Evolutionary conservation across 2,329 filamentous ascomycete genomes (phyloP), one percentile per base, ranked within the genome.

Genomic region (Ophiostoma quercus): DNA sequence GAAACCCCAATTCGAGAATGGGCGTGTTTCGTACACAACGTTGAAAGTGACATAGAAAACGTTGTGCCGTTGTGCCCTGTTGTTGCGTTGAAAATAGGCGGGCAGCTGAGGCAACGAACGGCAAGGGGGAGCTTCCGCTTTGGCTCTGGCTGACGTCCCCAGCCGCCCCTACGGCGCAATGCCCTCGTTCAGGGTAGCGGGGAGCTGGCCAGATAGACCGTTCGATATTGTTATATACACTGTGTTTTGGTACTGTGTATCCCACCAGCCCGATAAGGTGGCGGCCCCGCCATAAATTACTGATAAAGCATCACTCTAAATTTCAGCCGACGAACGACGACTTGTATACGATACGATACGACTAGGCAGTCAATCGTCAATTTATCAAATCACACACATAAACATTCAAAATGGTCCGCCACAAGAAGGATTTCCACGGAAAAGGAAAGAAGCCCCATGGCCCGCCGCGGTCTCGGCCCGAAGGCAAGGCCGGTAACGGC

Each of bases 391-490:
- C 32, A 22, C 9, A 29, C n/a, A 12, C 3, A 3, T n/a, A 25
- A 16, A 39, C 19, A 41, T 4, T 12, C 22, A 66, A 9, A 25
- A 97, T 97, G 94, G 93, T 97, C 69, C 92, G 94, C 72, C 94
- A 97, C 81, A 98, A 97, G 82, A 98, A 98, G 81, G 94, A 97
- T 75, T 87, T 89, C 77, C 83, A 86, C 69, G 84, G 85, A 74
- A 87, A 90, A 78, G 90, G 91, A 77, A 93, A 92, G 78, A 92
- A 91, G 80, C 86, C 85, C 74, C 84, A 84, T 74, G 84, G 87
- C 72, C 80, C 84, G 16, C 84, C 88, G 72, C 84, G 87, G 34
- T 82, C 84, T 73, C 83, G 84, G 72, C 69, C 69, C 2, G 37
- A 67, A 29, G 57, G 34, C 65, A 39, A 39, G 19, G 62, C 32